Evolutionary conservation across 306 rosid species (phyloP).

Genomic region (Elaeagnus macrophylla): DNA sequence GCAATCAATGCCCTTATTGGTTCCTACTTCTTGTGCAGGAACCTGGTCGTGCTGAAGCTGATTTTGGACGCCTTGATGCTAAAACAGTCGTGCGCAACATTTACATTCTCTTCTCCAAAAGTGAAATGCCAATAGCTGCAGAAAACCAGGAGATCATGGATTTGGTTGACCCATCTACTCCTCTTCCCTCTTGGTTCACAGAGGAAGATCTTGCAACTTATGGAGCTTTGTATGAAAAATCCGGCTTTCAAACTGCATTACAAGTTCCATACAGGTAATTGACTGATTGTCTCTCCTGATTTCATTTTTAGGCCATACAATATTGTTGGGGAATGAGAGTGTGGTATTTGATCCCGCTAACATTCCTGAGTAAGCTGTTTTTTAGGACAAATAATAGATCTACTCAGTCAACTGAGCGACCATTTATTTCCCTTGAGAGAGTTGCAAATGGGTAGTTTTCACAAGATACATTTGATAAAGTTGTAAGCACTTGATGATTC

Average conservation of each 20-base stretch:
- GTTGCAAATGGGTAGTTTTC: too few relatives aligned
- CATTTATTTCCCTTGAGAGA: too few relatives aligned
- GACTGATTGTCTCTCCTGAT: neutral
- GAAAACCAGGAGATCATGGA: slow-evolving; percentile 85
- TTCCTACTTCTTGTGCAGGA: slow-evolving; percentile 21
- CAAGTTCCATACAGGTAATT: slow-evolving; percentile 70
- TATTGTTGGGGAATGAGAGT: too few relatives aligned
- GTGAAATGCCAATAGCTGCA: slow-evolving; percentile 58
- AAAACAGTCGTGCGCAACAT: slow-evolving; percentile 56
- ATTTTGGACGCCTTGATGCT: slow-evolving; percentile 62
- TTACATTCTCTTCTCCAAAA: slow-evolving; percentile 70
- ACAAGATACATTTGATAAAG: too few relatives aligned
- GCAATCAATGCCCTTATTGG: neutral
- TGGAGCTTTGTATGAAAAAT: slow-evolving; percentile 59
- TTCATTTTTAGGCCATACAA: too few relatives aligned
- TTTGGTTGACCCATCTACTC: slow-evolving; percentile 55
- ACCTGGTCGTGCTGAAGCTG: slow-evolving; percentile 82
- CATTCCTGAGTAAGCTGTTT: too few relatives aligned
- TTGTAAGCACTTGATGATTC: too few relatives aligned
- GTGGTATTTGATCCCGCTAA: too few relatives aligned
- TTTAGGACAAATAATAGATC: too few relatives aligned
- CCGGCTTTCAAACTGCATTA: slow-evolving; percentile 62
- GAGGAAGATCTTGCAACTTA: slow-evolving; percentile 66
- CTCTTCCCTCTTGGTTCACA: slow-evolving; percentile 72
- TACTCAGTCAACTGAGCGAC: too few relatives aligned